Percentiles rank a stretch among this genome's conserved stretches.
Evolutionary conservation across 148 eudicot species (phyloP).

Genomic region (Cornus controversa): DNA sequence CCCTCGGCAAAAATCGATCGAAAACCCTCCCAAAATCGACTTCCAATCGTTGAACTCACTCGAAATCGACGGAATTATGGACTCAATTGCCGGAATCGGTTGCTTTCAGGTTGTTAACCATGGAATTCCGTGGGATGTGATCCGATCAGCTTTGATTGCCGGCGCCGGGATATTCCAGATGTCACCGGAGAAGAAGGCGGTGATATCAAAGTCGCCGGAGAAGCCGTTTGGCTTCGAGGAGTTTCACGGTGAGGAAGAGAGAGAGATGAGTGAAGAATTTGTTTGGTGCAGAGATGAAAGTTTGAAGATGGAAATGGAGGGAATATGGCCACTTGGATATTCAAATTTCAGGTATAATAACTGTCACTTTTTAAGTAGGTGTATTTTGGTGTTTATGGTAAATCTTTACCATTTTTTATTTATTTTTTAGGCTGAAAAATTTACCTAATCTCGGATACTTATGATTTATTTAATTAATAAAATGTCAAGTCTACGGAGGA

Average conservation of each 20-base stretch:
- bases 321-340: slow-evolving; percentile 59
- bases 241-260: slow-evolving; percentile 43
- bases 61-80: slow-evolving; percentile 18
- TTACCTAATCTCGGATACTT: too few species aligned
- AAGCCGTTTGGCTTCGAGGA: slow-evolving; percentile 64
- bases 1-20: slow-evolving; percentile 51
- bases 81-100: slow-evolving; percentile 40
- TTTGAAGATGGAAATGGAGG: slow-evolving; percentile 60
- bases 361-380: slow-evolving; percentile 2
- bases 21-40: slow-evolving; percentile 52
- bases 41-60: slow-evolving; percentile 13
- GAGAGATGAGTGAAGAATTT: slow-evolving; percentile 60
- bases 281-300: slow-evolving; percentile 53
- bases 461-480: too few species aligned
- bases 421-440: too few species aligned
- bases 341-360: slow-evolving; percentile 72
- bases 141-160: slow-evolving; percentile 22
- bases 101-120: slow-evolving; percentile 73
- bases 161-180: slow-evolving; percentile 47
- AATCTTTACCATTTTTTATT: too few species aligned
- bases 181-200: slow-evolving; percentile 47
- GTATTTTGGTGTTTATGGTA: too few species aligned
- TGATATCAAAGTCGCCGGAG: slow-evolving; percentile 42
- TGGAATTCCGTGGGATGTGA: slow-evolving; percentile 42
- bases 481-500: too few species aligned